These are phyloP conservation scores for Diaporthe velutina DNA, from an alignment of 2,329 filamentous ascomycete species.

Conservation along the genomic window DNA sequence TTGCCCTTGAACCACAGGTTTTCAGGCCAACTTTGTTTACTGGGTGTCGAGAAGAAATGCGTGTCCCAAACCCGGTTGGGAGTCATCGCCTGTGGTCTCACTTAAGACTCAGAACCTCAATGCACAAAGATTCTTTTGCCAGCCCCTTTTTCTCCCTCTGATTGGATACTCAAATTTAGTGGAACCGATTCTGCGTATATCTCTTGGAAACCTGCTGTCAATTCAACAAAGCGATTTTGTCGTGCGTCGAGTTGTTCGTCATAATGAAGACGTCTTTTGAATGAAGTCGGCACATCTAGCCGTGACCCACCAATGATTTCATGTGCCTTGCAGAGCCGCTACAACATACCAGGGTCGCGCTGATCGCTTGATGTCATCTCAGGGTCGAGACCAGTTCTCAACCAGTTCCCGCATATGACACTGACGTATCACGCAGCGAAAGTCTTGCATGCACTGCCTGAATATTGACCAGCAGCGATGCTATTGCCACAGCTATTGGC, in stretches of 20 bases:
- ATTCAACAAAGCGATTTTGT: neutral
- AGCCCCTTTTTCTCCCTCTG: neutral
- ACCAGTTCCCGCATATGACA: neutral
- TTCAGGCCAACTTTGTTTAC: neutral
- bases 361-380: slow-evolving; percentile 35
- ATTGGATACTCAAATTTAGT: neutral
- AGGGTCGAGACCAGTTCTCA: no score
- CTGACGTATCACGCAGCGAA: slow-evolving; percentile 27
- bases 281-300: neutral
- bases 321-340: slow-evolving; percentile 7
- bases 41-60: neutral
- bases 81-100: neutral
- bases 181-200: neutral
- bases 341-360: neutral
- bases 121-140: neutral
- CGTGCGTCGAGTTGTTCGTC: neutral
- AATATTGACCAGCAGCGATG: neutral
- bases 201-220: no score
- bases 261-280: slow-evolving; percentile 9
- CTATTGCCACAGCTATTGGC: neutral
- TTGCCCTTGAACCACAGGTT: neutral
- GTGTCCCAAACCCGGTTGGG: neutral
- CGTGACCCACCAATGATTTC: slow-evolving; percentile 34
- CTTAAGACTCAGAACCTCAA: neutral
- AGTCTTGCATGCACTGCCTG: neutral